Percentiles rank a stretch among this genome's conserved stretches.
Evolutionary conservation across 805 yeast genomes (phyloP).

Genomic region (Komagataella populi): DNA sequence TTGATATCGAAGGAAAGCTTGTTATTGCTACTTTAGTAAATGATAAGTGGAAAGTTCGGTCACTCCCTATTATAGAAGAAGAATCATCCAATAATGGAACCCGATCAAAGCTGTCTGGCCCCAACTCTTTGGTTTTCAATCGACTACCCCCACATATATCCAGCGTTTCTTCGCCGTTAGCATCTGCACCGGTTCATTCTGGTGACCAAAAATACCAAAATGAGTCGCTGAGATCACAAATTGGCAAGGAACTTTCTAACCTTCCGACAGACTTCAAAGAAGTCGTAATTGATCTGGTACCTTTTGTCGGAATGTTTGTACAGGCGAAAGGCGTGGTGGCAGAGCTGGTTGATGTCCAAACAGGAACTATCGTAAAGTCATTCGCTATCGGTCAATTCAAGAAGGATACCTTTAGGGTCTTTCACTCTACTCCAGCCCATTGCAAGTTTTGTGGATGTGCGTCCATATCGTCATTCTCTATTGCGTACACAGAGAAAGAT

Average conservation of each 20-base stretch:
- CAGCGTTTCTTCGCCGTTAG: background rate
- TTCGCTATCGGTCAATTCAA: slow-evolving; percentile 52
- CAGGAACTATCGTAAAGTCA: slow-evolving; percentile 55
- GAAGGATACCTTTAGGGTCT: slow-evolving; percentile 46
- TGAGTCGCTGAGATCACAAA: background rate
- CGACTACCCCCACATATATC: background rate
- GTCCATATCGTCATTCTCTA: slow-evolving; percentile 57
- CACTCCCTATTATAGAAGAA: slow-evolving; percentile 31
- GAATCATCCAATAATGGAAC: slow-evolving; percentile 17
- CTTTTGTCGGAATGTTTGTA: slow-evolving; percentile 65
- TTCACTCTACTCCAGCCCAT: slow-evolving; percentile 78
- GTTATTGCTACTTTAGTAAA: slow-evolving; percentile 53
- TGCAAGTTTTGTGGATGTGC: slow-evolving; percentile 89
- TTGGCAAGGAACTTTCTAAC: background rate
- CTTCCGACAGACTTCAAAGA: slow-evolving; percentile 4
- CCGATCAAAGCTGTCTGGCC: background rate
- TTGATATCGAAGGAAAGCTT: slow-evolving; percentile 32
- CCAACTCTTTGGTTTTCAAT: background rate
- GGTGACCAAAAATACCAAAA: background rate
- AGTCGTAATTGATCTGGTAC: slow-evolving; percentile 35
- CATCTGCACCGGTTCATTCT: background rate
- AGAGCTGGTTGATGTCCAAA: slow-evolving; percentile 63
- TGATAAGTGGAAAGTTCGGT: slow-evolving; percentile 49
- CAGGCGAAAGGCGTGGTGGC: slow-evolving; percentile 42
- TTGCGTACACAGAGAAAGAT: slow-evolving; percentile 54